Base-by-base conservation (phyloP, 768 basidiomycete species). In the Rhodotorula paludigena region DNA sequence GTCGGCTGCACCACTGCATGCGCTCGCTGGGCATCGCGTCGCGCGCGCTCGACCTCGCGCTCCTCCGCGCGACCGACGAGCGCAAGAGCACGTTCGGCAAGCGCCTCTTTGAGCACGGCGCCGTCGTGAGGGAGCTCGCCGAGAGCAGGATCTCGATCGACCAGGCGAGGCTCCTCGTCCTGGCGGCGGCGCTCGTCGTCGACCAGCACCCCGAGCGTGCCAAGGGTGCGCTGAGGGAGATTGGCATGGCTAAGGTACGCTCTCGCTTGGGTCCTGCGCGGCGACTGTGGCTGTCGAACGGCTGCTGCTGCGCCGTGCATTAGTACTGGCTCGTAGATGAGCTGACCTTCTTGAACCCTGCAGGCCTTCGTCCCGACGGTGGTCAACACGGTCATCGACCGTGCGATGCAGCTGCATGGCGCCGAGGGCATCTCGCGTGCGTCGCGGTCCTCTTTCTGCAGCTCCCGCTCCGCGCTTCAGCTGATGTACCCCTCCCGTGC, bases 211-310 rank as follows among this genome's bases (percentile, higher is more conserved):
- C 86, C 69, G 82, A 85, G 74, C 85, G 88, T 70, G 90, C 96
- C 3, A 99, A 97, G 78, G 92, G 90, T 38, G 96, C 96, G 0
- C 75, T 97, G 77, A 94, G 96, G 79, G 96, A 98, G 78, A 98
- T 99, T 74, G 93, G 91, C 32, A 90, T 97, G 66, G 92, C 96
- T 51, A 99, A 99, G 83, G 94, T 89, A 69, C 39, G 78, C 68
- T n/a, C 16, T 20, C 8, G n/a, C n/a, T n/a, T n/a, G n/a, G n/a
- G n/a, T n/a, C n/a, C n/a, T n/a, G n/a, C n/a, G n/a, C n/a, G n/a
- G n/a, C n/a, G n/a, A n/a, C n/a, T n/a, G n/a, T n/a, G n/a, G n/a
- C n/a, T n/a, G n/a, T n/a, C n/a, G n/a, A n/a, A n/a, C n/a, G n/a
- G n/a, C n/a, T n/a, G n/a, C n/a, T n/a, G n/a, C n/a, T n/a, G n/a